phyloP scores from a whole-genome alignment of 805 yeast genomes.

The Metschnikowia sp. region DNA sequence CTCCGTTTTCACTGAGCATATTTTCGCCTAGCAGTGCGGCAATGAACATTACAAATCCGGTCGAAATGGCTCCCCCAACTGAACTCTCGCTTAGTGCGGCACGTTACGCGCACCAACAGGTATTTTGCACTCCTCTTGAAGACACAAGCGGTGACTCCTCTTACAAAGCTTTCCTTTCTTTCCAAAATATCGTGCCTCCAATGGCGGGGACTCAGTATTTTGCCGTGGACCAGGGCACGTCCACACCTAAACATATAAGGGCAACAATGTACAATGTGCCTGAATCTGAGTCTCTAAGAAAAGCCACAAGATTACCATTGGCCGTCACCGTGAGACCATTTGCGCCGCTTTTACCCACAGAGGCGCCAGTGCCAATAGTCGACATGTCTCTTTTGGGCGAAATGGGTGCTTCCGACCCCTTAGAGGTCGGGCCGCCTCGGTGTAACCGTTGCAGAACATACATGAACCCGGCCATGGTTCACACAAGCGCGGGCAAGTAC shows the following conservation, averaged over 20 bases:
- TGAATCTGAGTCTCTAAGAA: constrained; percentile 61
- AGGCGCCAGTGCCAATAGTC: constrained; percentile 63
- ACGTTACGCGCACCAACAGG: constrained; percentile 12
- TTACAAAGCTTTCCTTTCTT: constrained; percentile 57
- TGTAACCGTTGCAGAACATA: constrained; percentile 91
- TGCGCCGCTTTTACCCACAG: constrained; percentile 52
- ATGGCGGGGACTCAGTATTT: constrained; percentile 67
- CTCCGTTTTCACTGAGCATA: background rate
- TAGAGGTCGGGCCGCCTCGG: constrained; percentile 68
- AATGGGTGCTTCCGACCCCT: constrained; percentile 19
- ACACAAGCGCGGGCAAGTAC: constrained; percentile 58
- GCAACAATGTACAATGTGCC: constrained; percentile 84
- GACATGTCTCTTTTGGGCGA: constrained; percentile 49
- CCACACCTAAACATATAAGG: constrained; percentile 77
- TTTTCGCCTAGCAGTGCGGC: background rate
- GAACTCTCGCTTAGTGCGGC: constrained; percentile 13
- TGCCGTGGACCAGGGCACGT: constrained; percentile 77
- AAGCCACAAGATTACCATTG: constrained; percentile 71
- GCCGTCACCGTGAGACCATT: constrained; percentile 83
- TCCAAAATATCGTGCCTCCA: constrained; percentile 80
- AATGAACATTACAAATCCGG: constrained; percentile 10
- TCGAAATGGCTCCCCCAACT: constrained; percentile 8
- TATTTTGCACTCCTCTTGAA: constrained; percentile 13
- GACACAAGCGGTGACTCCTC: constrained; percentile 9
- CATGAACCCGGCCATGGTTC: constrained; percentile 78